A percentile compares a stretch with the other conserved stretches of the same genome.
Evolutionary conservation across 2,329 filamentous ascomycete genomes (phyloP).

Genomic region (Claviceps spartinae): DNA sequence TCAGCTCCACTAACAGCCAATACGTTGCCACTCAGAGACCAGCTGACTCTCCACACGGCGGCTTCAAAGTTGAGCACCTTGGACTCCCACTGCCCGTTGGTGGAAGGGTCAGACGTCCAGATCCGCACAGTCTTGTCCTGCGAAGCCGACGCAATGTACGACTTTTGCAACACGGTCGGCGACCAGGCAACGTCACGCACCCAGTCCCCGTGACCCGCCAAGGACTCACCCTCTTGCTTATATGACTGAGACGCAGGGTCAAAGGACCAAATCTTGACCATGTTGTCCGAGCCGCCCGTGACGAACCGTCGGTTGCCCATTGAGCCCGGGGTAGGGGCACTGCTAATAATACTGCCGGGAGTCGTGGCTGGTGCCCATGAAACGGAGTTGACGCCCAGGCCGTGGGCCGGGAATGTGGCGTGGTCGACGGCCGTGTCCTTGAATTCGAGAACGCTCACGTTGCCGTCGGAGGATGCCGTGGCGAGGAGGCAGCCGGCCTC

Average conservation of each 20-base stretch:
- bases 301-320: conserved; percentile 70
- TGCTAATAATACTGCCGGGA: conserved; percentile 74
- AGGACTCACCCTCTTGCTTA: conserved; percentile 46
- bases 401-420: conserved; percentile 81
- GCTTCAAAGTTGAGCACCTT: conserved; percentile 81
- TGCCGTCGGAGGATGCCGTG: conserved; percentile 86
- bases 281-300: conserved; percentile 86
- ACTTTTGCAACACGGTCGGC: conserved; percentile 86
- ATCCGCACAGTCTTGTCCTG: conserved; percentile 97
- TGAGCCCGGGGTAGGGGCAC: conserved; percentile 44
- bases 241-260: conserved; percentile 49
- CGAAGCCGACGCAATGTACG: conserved; percentile 88
- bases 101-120: conserved; percentile 64
- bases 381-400: conserved; percentile 87
- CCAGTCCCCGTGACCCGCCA: conserved; percentile 86
- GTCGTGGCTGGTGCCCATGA: conserved; percentile 82
- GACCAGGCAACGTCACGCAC: conserved; percentile 96
- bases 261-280: conserved; percentile 86
- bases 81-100: conserved; percentile 63
- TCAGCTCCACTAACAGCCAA: conserved; percentile 86
- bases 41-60: conserved; percentile 90
- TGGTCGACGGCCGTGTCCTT: conserved; percentile 90
- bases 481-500: conserved; percentile 90
- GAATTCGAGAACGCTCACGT: conserved; percentile 90
- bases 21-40: conserved; percentile 94